phyloP scores from a whole-genome alignment of 148 eudicot species.

The Camellia lanceoleosa region DNA sequence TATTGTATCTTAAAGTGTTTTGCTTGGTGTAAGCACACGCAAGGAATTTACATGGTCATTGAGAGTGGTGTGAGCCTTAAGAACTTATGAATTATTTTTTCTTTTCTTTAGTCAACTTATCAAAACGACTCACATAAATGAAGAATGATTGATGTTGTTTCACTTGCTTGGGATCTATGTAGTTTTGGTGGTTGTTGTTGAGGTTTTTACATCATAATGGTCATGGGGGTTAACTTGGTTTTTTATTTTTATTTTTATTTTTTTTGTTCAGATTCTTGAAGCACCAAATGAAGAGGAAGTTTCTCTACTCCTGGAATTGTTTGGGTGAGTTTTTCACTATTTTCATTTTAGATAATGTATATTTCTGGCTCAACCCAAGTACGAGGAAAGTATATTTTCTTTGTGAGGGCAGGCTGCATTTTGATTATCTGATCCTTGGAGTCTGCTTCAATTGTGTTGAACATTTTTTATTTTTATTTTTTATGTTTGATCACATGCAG shows the following conservation, averaged over 20 bases:
- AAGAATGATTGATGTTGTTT: not conserved
- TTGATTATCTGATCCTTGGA: not conserved
- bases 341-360: not conserved
- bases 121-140: not conserved
- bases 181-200: not conserved
- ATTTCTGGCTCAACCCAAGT: not conserved
- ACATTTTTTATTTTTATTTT: not conserved
- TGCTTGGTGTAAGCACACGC: not conserved
- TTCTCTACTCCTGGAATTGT: slow-evolving; percentile 72
- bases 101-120: not conserved
- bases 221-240: not conserved
- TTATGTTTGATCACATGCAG: slow-evolving; percentile 41
- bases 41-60: not conserved
- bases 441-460: not conserved
- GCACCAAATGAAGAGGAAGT: slow-evolving; percentile 93
- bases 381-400: not conserved
- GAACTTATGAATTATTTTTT: not conserved
- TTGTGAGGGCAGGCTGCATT: not conserved
- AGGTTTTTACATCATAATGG: not conserved
- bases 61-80: not conserved
- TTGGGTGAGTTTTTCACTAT: slow-evolving; percentile 52
- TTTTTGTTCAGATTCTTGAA: slow-evolving; percentile 73
- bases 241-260: not conserved
- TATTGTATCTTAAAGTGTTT: not conserved
- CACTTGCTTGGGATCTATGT: not conserved